phyloP scores from a whole-genome alignment of 352 stramenopile species.

The Phytopythium montanum region DNA sequence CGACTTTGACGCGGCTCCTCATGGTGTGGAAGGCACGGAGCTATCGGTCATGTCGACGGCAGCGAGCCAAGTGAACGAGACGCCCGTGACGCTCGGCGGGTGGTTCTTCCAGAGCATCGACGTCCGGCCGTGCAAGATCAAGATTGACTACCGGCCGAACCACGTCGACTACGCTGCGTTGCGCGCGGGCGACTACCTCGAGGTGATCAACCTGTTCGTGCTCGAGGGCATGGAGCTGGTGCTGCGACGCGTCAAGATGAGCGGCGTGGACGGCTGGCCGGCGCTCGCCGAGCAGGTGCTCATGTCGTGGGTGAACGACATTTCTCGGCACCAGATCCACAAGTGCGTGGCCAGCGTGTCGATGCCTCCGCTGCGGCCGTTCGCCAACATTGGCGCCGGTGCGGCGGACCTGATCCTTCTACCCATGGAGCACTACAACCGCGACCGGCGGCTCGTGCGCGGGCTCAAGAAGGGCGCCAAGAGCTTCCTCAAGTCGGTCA shows the following conservation, averaged over 20 bases:
- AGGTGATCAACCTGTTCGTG: constrained; percentile 89
- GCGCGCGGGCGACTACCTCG: constrained; percentile 79
- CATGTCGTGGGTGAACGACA: constrained; percentile 87
- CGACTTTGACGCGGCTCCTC: constrained; percentile 16
- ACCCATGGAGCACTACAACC: constrained; percentile 83
- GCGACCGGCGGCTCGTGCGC: constrained; percentile 77
- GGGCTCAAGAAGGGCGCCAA: constrained; percentile 83
- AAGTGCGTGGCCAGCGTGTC: constrained; percentile 88
- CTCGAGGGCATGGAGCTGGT: constrained; percentile 87
- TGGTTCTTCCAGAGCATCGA: constrained; percentile 90
- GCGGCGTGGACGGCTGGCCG: constrained; percentile 71
- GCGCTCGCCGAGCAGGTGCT: constrained; percentile 69
- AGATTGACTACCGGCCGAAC: constrained; percentile 88
- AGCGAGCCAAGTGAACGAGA: constrained; percentile 26
- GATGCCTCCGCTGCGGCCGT: constrained; percentile 79
- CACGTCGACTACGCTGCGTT: constrained; percentile 84
- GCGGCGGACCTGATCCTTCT: constrained; percentile 84
- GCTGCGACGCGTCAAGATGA: constrained; percentile 81
- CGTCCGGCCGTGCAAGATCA: constrained; percentile 87
- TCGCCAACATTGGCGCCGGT: constrained; percentile 85
- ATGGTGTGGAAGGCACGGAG: constrained; percentile 39
- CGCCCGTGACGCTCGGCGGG: constrained; percentile 36
- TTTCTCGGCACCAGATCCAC: constrained; percentile 85
- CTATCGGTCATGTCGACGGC: constrained; percentile 27
- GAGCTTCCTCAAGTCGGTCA: constrained; percentile 87